Base-by-base conservation (phyloP, 2,329 filamentous ascomycete species). In the Trichocomaceae sp. region DNA sequence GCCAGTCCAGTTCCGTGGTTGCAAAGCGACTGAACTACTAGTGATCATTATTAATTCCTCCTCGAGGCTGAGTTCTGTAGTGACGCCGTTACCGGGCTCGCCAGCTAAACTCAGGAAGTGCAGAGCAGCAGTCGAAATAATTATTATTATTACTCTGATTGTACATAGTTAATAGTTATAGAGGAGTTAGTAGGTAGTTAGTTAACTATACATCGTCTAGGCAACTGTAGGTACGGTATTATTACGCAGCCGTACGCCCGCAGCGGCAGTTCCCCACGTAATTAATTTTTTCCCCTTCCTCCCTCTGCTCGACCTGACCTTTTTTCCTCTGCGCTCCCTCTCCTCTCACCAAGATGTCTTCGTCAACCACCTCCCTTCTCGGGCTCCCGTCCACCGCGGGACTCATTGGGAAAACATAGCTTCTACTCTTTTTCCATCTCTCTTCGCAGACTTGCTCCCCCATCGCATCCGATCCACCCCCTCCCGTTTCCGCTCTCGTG, bases 321-420 rank as follows among this genome's bases (percentile, higher is more conserved):
- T n/a, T 26, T 59, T 60, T 57, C 56, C 50, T 57, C 59, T 57
- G 58, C 59, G 58, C 58, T 61, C 57, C 59, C 9, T 8, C 31
- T 15, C 15, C 64, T 60, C 9, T 8, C 31, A 35, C 15, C 64
- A 58, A 52, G 62, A 74, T 74, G 71, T 67, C 67, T 68, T 56
- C 63, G 66, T 62, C 50, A 58, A 67, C 61, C 61, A 59, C 60
- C 61, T 61, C 63, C 63, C 63, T 63, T 61, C 59, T 65, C 61
- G 65, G 63, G 65, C 66, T 68, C 70, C 72, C 72, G 70, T 72
- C 69, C 66, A 61, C 63, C 62, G 66, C 71, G 72, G 73, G 72
- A 71, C 69, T 76, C 70, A 75, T 73, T 65, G 69, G 67, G 66
- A 64, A 69, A 59, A 72, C 66, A 63, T 71, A 68, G 45, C 63